Percentiles rank a stretch among this genome's conserved stretches.
Conservation (phyloP, 2,329 filamentous ascomycete genomes). For the Stagonosporopsis rhizophila region DNA sequence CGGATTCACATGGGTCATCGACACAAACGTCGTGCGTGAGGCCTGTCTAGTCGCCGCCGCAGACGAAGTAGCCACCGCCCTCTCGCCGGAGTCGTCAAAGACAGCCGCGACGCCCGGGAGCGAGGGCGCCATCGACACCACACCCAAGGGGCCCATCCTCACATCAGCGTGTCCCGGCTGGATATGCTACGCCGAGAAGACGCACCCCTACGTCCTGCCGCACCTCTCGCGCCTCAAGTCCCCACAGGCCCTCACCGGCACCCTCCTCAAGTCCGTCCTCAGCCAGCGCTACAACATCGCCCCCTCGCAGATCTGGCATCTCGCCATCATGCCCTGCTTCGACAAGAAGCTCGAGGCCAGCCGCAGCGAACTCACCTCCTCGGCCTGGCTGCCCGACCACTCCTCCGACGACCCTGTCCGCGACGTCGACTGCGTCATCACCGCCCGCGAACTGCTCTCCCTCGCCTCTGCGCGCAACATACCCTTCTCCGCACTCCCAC, state of each 20-base stretch:
- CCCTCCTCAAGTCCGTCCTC: conserved; percentile 84
- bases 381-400: conserved; percentile 65
- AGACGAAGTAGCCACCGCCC: conserved; percentile 54
- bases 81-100: conserved; percentile 38
- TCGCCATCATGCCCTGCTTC: conserved; percentile 98
- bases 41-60: conserved; percentile 73
- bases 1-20: conserved; percentile 86
- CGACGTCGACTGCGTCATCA: conserved; percentile 98
- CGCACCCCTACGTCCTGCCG: conserved; percentile 89
- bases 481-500: conserved; percentile 75
- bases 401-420: conserved; percentile 59
- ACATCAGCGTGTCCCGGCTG: conserved; percentile 94
- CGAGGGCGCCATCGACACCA: conserved; percentile 53
- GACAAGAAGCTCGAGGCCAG: conserved; percentile 99
- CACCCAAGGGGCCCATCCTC: conserved; percentile 69
- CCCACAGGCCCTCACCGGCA: conserved; percentile 90
- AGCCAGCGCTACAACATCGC: conserved; percentile 74
- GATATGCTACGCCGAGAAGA: conserved; percentile 99
- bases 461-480: conserved; percentile 82
- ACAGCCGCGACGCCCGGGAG: conserved; percentile 31
- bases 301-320: conserved; percentile 86
- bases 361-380: conserved; percentile 86
- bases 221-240: conserved; percentile 93
- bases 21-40: conserved; percentile 85
- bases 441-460: conserved; percentile 91